A percentile compares a stretch with the other conserved stretches of the same genome.
Conservation (phyloP, 495 filamentous ascomycete genomes). For the Penicillium mononematosum region DNA sequence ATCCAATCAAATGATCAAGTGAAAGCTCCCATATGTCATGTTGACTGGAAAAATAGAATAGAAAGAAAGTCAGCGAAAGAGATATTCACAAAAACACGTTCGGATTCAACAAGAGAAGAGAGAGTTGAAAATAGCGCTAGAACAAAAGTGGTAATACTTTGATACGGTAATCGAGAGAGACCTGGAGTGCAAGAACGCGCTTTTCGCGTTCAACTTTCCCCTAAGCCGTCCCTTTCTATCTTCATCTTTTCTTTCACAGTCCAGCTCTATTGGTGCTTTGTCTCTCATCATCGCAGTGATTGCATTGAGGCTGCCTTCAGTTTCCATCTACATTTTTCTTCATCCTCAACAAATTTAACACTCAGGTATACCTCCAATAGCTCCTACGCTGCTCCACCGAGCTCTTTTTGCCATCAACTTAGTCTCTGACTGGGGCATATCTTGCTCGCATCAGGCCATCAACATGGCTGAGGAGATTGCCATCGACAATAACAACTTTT, state of each 20-base stretch:
- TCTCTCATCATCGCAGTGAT: constrained; percentile 2
- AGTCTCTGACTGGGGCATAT: constrained; percentile 20
- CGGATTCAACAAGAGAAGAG: not conserved
- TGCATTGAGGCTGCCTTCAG: not conserved
- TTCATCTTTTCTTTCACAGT: constrained; percentile 2
- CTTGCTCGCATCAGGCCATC: constrained; percentile 20
- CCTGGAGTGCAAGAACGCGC: constrained; percentile 27
- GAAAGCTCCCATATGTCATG: constrained; percentile 1
- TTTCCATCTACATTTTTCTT: not conserved
- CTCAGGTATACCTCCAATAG: not conserved
- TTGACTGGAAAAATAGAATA: not conserved
- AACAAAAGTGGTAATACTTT: constrained; percentile 26
- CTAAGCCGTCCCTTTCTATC: constrained; percentile 12
- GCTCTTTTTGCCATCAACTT: constrained; percentile 5
- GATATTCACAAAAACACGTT: not conserved
- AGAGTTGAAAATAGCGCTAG: constrained; percentile 15
- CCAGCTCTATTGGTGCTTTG: constrained; percentile 1
- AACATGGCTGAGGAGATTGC: constrained; percentile 67
- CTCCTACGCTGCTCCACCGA: constrained; percentile 10
- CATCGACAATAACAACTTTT: constrained; percentile 89
- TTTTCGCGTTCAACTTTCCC: constrained; percentile 30
- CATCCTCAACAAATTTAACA: not conserved
- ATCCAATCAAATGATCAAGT: not conserved
- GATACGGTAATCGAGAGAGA: constrained; percentile 18
- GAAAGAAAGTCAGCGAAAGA: not conserved